Base-by-base conservation (phyloP, 495 filamentous ascomycete genomes). In the Daldinia concentrica region DNA sequence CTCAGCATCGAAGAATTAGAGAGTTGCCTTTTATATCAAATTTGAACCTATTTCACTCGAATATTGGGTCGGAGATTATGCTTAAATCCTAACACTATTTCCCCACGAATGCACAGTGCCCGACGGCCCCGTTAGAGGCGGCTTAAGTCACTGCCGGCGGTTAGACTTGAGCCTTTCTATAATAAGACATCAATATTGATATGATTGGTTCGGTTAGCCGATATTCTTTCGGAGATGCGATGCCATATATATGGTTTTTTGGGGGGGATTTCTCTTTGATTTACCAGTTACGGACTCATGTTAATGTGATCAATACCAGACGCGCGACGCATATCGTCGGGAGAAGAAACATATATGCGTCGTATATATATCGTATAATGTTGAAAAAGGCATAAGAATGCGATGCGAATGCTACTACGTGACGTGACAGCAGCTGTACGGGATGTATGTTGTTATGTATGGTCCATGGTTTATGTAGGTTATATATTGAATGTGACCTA, bases 11-110 rank as follows among this genome's bases (percentile, higher is more conserved):
- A 12, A 24, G 2, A 24, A 48, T 48, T 24, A 4, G 19, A 48
- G 43, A 48, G 43, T 24, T 48, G 43, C 19, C 43, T 48, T 24
- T 48, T 48, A 12, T 17, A 45, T 48, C 17, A 24, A 22, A 48
- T 12, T 48, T 11, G 43, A 24, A 48, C 43, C 43, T 12, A 5
- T 48, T 4, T 48, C 22, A 14, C 22, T 12, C 8, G 4, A 48
- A 22, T 24, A 22, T 22, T 48, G 43, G 43, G 17, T 48, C 43
- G 43, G 43, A 48, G 43, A 48, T 48, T 48, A 24, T 22, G 43
- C 43, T 48, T 48, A 48, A 48, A 48, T 48, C 43, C 43, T 48
- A 48, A 48, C n/a, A n/a, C n/a, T n/a, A 9, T 9, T 48, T 48
- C 43, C 43, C 43, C 43, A 48, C 7, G 19, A 48, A 48, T 15